Conservation (phyloP, 2,329 filamentous ascomycete genomes). For the Epichloe elymi region DNA sequence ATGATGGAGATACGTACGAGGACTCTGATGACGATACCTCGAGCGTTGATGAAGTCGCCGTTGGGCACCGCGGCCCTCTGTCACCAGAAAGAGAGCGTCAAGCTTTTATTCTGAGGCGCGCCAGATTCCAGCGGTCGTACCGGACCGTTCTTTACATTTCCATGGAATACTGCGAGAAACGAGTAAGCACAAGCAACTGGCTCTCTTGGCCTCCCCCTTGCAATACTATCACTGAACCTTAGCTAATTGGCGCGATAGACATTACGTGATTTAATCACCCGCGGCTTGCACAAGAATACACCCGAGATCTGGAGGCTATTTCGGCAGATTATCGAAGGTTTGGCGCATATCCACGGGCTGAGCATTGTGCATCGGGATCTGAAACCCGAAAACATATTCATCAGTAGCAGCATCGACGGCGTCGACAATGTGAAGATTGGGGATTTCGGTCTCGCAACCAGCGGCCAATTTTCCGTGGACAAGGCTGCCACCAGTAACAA, state of each 20-base stretch:
- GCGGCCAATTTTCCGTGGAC: conserved; percentile 60
- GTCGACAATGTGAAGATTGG: conserved; percentile 88
- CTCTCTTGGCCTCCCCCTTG: neutral
- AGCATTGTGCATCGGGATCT: conserved; percentile 93
- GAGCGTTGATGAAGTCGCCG: conserved; percentile 18
- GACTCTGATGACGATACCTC: conserved; percentile 33
- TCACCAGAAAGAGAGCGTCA: conserved; percentile 21
- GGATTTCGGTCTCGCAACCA: conserved; percentile 90
- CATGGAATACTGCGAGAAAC: conserved; percentile 97
- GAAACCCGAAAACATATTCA: conserved; percentile 96
- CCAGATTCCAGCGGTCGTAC: conserved; percentile 36
- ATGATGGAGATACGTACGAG: conserved; percentile 31
- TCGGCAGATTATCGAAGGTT: conserved; percentile 77
- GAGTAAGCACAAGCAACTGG: conserved; percentile 34
- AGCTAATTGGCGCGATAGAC: conserved; percentile 34
- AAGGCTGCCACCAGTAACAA: conserved; percentile 27
- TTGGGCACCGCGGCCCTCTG: conserved; percentile 10
- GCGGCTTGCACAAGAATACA: conserved; percentile 58
- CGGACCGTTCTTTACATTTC: conserved; percentile 85
- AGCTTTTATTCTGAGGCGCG: conserved; percentile 16
- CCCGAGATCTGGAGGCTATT: conserved; percentile 84
- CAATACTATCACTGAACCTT: neutral
- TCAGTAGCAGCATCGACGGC: conserved; percentile 53
- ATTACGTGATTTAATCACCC: conserved; percentile 72
- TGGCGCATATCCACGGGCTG: conserved; percentile 78